Conservation (phyloP, 2,329 filamentous ascomycete species). For the Claviceps lovelessii region DNA sequence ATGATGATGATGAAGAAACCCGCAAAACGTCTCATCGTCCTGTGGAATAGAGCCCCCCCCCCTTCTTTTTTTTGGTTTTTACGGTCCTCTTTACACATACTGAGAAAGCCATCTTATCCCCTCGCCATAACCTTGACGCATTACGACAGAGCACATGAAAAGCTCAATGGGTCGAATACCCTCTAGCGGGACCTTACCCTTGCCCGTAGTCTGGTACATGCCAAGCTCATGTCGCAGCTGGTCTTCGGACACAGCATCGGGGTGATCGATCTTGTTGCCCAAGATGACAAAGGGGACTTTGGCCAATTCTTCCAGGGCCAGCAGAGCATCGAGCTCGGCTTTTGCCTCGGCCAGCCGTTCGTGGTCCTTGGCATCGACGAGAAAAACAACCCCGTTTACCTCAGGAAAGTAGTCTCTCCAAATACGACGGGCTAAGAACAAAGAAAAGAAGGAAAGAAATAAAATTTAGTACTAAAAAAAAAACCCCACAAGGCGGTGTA, state of each 20-base stretch:
- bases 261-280: constrained; percentile 99
- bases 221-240: constrained; percentile 85
- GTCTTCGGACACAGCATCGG: constrained; percentile 87
- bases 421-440: constrained; percentile 62
- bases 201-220: constrained; percentile 89
- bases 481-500: not conserved
- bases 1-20: not conserved
- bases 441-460: constrained; percentile 8
- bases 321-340: constrained; percentile 86
- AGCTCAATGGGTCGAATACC: constrained; percentile 91
- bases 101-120: constrained; percentile 85
- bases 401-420: constrained; percentile 98
- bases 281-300: constrained; percentile 95
- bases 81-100: constrained; percentile 51
- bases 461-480: not conserved
- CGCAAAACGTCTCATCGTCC: not conserved
- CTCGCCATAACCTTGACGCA: constrained; percentile 91
- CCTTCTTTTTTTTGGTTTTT: constrained; percentile 3
- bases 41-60: not conserved
- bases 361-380: constrained; percentile 93
- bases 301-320: constrained; percentile 90
- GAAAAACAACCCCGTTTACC: constrained; percentile 92
- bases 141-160: constrained; percentile 98
- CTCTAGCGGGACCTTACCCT: constrained; percentile 86
- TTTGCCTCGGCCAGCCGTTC: constrained; percentile 91